Conservation (phyloP, 2,329 filamentous ascomycete genomes). For the Neonectria faginata region DNA sequence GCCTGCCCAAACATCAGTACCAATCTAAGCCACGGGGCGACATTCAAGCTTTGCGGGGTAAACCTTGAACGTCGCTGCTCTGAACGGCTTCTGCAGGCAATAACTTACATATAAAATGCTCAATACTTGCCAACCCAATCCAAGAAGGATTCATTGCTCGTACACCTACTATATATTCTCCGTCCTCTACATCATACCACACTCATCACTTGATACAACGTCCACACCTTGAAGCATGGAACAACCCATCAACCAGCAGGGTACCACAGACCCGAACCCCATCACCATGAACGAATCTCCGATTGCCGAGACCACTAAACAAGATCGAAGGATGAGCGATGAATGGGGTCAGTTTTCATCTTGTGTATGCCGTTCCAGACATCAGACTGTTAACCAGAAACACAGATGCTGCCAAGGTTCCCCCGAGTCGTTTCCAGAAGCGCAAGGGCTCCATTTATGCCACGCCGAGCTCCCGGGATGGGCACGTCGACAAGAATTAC, state of each 20-base stretch:
- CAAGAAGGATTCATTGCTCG: neutral
- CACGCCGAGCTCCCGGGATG: conserved; percentile 73
- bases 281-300: conserved; percentile 48
- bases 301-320: conserved; percentile 41
- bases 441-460: conserved; percentile 76
- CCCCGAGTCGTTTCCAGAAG: conserved; percentile 76
- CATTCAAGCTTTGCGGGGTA: conserved; percentile 46
- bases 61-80: conserved; percentile 25
- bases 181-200: neutral
- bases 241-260: conserved; percentile 42
- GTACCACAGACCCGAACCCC: conserved; percentile 37
- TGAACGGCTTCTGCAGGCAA: conserved; percentile 1
- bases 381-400: conserved; percentile 13
- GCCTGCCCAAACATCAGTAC: neutral
- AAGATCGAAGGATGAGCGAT: conserved; percentile 55
- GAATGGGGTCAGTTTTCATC: conserved; percentile 60
- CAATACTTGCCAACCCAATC: neutral
- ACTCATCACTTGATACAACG: neutral
- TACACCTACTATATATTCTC: neutral
- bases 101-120: conserved; percentile 4
- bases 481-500: conserved; percentile 70
- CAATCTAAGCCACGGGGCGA: conserved; percentile 15
- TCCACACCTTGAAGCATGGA: conserved; percentile 34
- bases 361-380: neutral
- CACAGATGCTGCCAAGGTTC: conserved; percentile 73